These are phyloP conservation scores for Sugiyamaella boreocaroliniensis DNA, from an alignment of 805 yeast species.

Conservation along the genomic window DNA sequence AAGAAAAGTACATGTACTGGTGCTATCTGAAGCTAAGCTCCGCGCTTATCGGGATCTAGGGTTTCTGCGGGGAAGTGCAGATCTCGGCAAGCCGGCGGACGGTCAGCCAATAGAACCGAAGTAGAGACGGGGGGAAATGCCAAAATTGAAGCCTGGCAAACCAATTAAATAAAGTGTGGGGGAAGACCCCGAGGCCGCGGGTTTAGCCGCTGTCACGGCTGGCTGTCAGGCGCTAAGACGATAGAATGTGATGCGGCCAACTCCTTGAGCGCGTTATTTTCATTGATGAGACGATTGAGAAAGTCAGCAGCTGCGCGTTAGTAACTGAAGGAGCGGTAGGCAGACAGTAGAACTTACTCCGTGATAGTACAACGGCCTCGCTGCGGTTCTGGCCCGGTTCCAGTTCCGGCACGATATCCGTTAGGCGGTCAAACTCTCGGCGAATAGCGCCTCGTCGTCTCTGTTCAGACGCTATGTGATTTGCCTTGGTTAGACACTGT, in stretches of 20 bases:
- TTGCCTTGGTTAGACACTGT: constrained; percentile 43
- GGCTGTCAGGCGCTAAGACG: neutral
- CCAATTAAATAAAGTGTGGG: too few species aligned
- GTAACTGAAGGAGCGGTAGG: neutral
- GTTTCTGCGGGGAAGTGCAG: too few species aligned
- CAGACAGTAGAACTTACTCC: constrained; percentile 18
- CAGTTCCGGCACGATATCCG: constrained; percentile 67
- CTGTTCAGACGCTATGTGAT: constrained; percentile 81
- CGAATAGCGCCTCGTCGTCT: constrained; percentile 81
- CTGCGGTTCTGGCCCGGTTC: constrained; percentile 67
- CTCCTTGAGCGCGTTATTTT: constrained; percentile 25
- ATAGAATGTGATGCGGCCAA: constrained; percentile 16
- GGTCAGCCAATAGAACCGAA: too few species aligned
- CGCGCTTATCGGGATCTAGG: too few species aligned
- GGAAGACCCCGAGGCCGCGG: too few species aligned
- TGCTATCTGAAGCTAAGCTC: too few species aligned
- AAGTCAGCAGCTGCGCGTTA: constrained; percentile 26
- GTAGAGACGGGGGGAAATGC: too few species aligned
- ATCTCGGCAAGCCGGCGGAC: too few species aligned
- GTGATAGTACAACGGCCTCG: constrained; percentile 70
- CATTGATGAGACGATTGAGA: constrained; percentile 26
- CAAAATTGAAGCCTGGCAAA: too few species aligned
- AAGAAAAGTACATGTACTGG: too few species aligned
- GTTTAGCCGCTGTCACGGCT: neutral
- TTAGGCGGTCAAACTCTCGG: constrained; percentile 70